Evolutionary conservation across 208 protist genomes (phyloP).

Genomic region (Crithidia acanthocephali): DNA sequence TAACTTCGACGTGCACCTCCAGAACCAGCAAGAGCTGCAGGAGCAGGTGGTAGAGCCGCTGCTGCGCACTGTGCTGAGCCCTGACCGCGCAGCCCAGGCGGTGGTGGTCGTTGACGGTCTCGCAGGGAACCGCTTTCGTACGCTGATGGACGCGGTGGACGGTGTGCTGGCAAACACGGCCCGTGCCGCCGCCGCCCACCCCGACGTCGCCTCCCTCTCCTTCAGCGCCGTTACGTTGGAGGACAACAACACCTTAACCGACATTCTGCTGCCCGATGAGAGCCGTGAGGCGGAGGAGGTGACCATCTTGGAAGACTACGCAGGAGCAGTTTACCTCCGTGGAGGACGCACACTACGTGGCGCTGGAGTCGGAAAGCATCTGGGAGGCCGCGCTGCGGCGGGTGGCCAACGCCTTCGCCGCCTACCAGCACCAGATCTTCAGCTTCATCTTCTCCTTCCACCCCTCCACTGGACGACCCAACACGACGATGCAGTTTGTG

Average conservation of each 20-base stretch:
- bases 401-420: slow-evolving; percentile 17
- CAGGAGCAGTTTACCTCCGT: slow-evolving; percentile 72
- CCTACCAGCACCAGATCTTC: slow-evolving; percentile 59
- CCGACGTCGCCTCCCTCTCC: slow-evolving; percentile 45
- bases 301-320: slow-evolving; percentile 67
- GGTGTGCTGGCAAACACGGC: slow-evolving; percentile 46
- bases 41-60: slow-evolving; percentile 48
- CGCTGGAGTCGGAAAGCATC: slow-evolving; percentile 31
- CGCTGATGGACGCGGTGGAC: slow-evolving; percentile 47
- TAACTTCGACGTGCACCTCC: slow-evolving; percentile 53
- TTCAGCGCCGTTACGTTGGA: slow-evolving; percentile 57
- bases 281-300: slow-evolving; percentile 28
- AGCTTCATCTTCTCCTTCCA: slow-evolving; percentile 67
- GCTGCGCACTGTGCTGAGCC: slow-evolving; percentile 39
- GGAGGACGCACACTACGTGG: slow-evolving; percentile 59
- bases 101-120: slow-evolving; percentile 66
- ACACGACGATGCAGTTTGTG: slow-evolving; percentile 83
- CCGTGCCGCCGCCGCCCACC: slow-evolving; percentile 18
- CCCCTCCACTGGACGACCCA: slow-evolving; percentile 41
- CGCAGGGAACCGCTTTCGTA: slow-evolving; percentile 29
- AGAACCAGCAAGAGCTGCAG: slow-evolving; percentile 28
- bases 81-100: slow-evolving; percentile 46
- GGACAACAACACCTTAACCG: slow-evolving; percentile 59
- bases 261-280: slow-evolving; percentile 32
- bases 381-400: slow-evolving; percentile 26